phyloP scores from a whole-genome alignment of 2,329 filamentous ascomycete genomes.

The Acephala macrosclerotiorum region DNA sequence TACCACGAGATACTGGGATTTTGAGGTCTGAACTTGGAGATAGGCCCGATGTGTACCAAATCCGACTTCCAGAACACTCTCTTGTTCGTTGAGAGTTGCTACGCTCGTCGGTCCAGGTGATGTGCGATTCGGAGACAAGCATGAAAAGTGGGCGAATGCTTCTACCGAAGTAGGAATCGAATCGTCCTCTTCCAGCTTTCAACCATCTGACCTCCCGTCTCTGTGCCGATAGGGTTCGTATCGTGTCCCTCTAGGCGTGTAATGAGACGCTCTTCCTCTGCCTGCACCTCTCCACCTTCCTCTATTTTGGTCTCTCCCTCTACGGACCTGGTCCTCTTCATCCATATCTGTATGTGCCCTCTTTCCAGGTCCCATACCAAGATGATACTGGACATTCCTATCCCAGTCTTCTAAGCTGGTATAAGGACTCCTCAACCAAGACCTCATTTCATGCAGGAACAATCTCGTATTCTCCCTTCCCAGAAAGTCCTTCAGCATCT shows the following conservation, averaged over 20 bases:
- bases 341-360: not conserved
- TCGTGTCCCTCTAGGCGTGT: not conserved
- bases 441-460: conserved; percentile 84
- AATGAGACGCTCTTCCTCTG: not conserved
- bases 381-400: conserved; percentile 44
- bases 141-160: too few relatives aligned
- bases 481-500: conserved; percentile 79
- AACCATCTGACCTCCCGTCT: conserved; percentile 1
- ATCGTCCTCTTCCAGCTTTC: not conserved
- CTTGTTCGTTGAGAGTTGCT: too few relatives aligned
- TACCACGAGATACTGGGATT: not conserved
- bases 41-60: not conserved
- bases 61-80: too few relatives aligned
- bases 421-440: conserved; percentile 85
- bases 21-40: not conserved
- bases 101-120: too few relatives aligned
- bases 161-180: too few relatives aligned
- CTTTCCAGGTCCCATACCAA: not conserved
- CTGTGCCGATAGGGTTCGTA: conserved; percentile 1
- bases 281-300: not conserved
- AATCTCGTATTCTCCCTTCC: conserved; percentile 75
- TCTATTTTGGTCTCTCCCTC: not conserved
- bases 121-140: too few relatives aligned
- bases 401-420: conserved; percentile 80
- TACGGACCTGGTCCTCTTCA: not conserved